Base-by-base conservation (phyloP, 148 eudicot species). In the Limonium bicolor region DNA sequence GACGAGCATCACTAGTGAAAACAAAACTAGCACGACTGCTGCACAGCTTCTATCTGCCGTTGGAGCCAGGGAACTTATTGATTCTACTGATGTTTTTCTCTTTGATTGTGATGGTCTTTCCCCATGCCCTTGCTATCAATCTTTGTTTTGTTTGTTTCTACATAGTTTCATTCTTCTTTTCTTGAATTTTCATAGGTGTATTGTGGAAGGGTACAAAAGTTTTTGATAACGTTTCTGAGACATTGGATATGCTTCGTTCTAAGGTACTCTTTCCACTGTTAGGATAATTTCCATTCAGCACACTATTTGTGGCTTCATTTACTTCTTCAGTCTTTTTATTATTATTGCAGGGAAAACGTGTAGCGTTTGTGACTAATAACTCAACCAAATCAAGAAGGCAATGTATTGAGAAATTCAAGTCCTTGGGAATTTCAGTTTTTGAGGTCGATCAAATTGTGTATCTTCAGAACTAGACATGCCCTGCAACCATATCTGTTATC, bases 151-250 rank as follows among this genome's bases (percentile, higher is more conserved):
- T n/a, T n/a, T n/a, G 1, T 6, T n/a, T 4, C 3, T 27, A 19
- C 4, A n/a, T 11, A 14, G 16, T 4, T 26, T 25, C 19, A 2
- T 5, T 16, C 10, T 32, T 20, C 28, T 16, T 34, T 37, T 15
- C 12, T 29, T 8, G 10, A 5, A 16, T n/a, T n/a, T 37, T 0
- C 33, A 20, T 27, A 77, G 86, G 86, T 22, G 86, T 78, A 7
- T 63, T 78, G 20, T 78, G 86, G 86, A 78, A 73, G 55, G 86
- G 80, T 1, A 74, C 73, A 56, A 53, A 47, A 20, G 64, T 78
- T 41, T 73, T 78, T 34, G 80, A 78, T 56, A 80, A 80, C 14
- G 76, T 64, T 39, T 54, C 80, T 20, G 47, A 64, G 24, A 69
- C 80, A 23, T 27, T 78, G 15, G 71, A 73, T 9, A 37, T 61